A percentile compares a stretch with the other conserved stretches of the same genome.
These are phyloP conservation scores for Cyberlindnera mrakii DNA, from an alignment of 805 yeast genomes.

Conservation along the genomic window DNA sequence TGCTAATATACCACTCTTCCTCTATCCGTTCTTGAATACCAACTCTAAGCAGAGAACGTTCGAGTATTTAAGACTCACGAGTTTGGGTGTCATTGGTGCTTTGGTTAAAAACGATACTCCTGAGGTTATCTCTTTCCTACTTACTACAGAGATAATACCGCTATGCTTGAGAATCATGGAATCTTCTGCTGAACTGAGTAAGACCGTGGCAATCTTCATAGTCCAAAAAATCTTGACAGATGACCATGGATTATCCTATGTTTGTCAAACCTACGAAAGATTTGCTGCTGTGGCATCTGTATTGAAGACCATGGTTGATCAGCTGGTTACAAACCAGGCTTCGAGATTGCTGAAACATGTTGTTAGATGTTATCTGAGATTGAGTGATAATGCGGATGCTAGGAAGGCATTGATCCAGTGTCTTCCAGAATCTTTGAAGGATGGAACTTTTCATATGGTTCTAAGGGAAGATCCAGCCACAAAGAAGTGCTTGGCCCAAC, in stretches of 20 bases:
- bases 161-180: constrained; percentile 93
- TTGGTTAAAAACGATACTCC: constrained; percentile 93
- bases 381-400: constrained; percentile 87
- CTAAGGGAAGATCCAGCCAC: constrained; percentile 86
- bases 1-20: constrained; percentile 87
- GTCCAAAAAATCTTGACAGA: constrained; percentile 89
- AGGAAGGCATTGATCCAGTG: constrained; percentile 77
- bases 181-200: constrained; percentile 85
- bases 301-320: constrained; percentile 80
- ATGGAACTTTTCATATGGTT: constrained; percentile 74
- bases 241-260: constrained; percentile 84
- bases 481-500: constrained; percentile 78
- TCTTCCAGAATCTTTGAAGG: constrained; percentile 82
- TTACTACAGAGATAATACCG: constrained; percentile 96
- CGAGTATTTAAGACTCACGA: constrained; percentile 87
- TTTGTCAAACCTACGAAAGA: constrained; percentile 92
- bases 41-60: constrained; percentile 88
- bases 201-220: constrained; percentile 95
- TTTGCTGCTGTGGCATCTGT: constrained; percentile 92
- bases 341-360: constrained; percentile 88
- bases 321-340: constrained; percentile 67
- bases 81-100: constrained; percentile 96
- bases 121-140: constrained; percentile 83
- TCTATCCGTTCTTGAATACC: constrained; percentile 91
- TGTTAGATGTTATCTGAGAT: constrained; percentile 85